These are phyloP conservation scores for Acer negundo DNA, from an alignment of 345 rosid genomes.

Conservation along the genomic window DNA sequence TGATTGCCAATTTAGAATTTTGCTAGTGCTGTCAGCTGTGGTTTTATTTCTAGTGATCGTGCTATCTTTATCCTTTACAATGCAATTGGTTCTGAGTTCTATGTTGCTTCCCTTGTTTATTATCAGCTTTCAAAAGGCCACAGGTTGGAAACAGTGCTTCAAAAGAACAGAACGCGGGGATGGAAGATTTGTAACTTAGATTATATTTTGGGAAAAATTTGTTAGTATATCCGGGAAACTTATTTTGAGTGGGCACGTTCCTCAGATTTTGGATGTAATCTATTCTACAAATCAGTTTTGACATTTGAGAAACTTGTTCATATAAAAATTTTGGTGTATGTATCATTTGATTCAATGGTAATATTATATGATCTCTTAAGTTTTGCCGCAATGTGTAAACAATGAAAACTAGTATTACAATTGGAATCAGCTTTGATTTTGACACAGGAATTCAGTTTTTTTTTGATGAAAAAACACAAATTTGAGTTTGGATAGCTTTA, in stretches of 20 bases:
- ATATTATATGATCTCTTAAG: not conserved
- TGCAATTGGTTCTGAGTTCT: not conserved
- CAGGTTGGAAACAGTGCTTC: constrained; percentile 23
- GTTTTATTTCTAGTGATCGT: not conserved
- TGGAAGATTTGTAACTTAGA: constrained; percentile 9
- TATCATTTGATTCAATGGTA: not conserved
- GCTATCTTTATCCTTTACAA: not conserved
- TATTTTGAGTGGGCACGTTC: not conserved
- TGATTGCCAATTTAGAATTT: not conserved
- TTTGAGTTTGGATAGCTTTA: too few species aligned
- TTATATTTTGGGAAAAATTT: not conserved
- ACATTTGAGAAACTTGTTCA: constrained; percentile 12
- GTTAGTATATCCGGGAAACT: constrained; percentile 1
- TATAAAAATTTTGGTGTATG: constrained; percentile 15
- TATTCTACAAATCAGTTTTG: constrained; percentile 27
- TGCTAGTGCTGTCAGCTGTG: not conserved
- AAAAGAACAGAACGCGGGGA: constrained; percentile 20
- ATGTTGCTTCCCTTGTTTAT: not conserved
- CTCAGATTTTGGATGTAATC: not conserved
- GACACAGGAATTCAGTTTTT: too few species aligned
- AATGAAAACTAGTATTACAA: not conserved
- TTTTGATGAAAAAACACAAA: too few species aligned
- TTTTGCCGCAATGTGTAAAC: not conserved
- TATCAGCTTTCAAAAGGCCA: constrained; percentile 36
- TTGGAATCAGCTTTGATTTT: too few species aligned